Conservation (phyloP, 1,284 basidiomycete species). For the Apiotrichum gamsii region DNA sequence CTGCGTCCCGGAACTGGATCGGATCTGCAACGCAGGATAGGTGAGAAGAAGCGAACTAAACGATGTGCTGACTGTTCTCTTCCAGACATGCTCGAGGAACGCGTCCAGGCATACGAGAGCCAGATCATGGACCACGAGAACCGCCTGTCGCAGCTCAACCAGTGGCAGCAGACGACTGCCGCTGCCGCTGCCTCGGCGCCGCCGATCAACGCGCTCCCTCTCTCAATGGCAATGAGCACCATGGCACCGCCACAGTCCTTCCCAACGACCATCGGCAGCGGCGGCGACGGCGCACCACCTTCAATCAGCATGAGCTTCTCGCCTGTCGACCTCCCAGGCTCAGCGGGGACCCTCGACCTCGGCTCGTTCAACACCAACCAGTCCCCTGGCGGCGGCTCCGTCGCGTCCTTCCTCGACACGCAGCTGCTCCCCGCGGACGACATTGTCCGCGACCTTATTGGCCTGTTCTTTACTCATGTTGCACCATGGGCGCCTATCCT, state of each 20-base stretch:
- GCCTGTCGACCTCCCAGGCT: not conserved
- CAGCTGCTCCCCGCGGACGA: conserved; percentile 44
- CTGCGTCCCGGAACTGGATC: conserved; percentile 42
- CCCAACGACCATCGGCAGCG: not conserved
- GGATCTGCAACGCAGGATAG: too few species aligned
- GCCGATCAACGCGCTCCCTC: not conserved
- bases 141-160: conserved; percentile 20
- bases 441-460: conserved; percentile 42
- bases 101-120: conserved; percentile 28
- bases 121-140: conserved; percentile 33
- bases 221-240: not conserved
- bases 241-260: not conserved
- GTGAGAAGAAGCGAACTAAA: too few species aligned
- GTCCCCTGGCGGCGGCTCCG: conserved; percentile 25
- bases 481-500: conserved; percentile 47
- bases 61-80: too few species aligned
- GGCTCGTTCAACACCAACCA: conserved; percentile 22
- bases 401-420: conserved; percentile 34
- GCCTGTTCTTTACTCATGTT: conserved; percentile 40
- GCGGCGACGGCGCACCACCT: not conserved
- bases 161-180: conserved; percentile 11
- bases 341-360: conserved; percentile 17
- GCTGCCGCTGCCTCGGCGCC: too few species aligned
- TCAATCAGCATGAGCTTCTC: conserved; percentile 1
- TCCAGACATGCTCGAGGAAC: conserved; percentile 39